Base-by-base conservation (phyloP, 768 basidiomycete species). In the Botryobasidium botryosum region DNA sequence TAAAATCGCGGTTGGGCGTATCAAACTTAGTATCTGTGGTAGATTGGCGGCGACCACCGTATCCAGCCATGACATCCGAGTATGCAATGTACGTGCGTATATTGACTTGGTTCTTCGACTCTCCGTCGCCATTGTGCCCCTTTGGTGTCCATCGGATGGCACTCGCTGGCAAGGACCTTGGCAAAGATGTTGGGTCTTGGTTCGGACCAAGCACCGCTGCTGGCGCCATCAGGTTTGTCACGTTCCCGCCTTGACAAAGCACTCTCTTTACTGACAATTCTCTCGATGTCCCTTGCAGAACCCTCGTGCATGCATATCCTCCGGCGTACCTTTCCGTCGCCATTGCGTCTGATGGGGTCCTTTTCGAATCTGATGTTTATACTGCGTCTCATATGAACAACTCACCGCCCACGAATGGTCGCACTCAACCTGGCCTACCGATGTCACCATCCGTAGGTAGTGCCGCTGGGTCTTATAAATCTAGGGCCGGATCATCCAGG, bases 151-250 rank as follows among this genome's bases (percentile, higher is more conserved):
- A 99, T 61, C 73, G 87, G 38, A 94, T 99, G 81, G 91, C 91
- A 0, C 65, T 90, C 18, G 81, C 90, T 0, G 92, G 92, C 1
- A 91, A 96, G 57, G 81, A 90, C 53, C 70, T 96, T 1, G 92
- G 92, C 10, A 96, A 85, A 50, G 85, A 88, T 51, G 82, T 96
- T 0, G 92, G 92, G 1, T 82, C 88, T 60, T 97, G 92, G 92
- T 97, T 97, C 55, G 92, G 92, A 0, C 92, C 92, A 0, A 91
- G 85, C 56, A 88, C 85, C 0, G 94, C 92, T n/a, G 90, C 91
- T 6, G 90, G 91, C 29, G 91, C 88, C 8, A 82, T 97, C 64
- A 87, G 82, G 82, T 86, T 56, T 45, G 70, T 58, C 10, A 4
- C 21, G 20, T 15, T 17, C 17, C 17, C 2, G 21, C 6, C n/a